Evolutionary conservation across 495 filamentous ascomycete species (phyloP), one percentile per base, ranked within the genome.

Genomic region (Aspergillus ostianus): DNA sequence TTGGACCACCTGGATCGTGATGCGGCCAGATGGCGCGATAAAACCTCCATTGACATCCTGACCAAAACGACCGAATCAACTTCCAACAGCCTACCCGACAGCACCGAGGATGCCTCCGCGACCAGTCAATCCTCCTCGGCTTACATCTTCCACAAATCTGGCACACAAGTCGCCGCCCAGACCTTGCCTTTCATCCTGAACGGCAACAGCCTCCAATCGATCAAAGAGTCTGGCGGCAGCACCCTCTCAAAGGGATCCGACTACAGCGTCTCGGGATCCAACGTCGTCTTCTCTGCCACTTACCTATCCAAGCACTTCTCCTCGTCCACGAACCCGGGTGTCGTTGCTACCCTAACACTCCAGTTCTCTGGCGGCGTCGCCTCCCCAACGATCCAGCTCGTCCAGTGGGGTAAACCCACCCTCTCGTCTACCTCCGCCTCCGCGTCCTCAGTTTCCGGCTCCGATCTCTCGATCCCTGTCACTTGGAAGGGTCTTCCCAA

Each of bases 91-190:
- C 74, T 87, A 1, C 72, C 83, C 2, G 78, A 82, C 47, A 83
- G 79, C 59, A 85, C 82, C 0, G 72, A 67, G 4, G 83, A 86
- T 58, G 61, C 66, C 13, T 64, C 64, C 15, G 77, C 77, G 0
- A 74, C 77, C 0, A 70, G 61, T 5, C 83, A 86, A 59, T 67
- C 32, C 8, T 78, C 75, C 13, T 80, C 80, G 10, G 79, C 85
- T 3, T 84, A 82, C 59, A 67, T 85, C 29, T 85, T 83, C 62
- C 80, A 85, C 61, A 77, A 80, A 61, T 73, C 73, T 6, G 79
- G 82, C n/a, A 73, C 71, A 23, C 51, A 66, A 0, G 73, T 85
- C 6, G 64, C 68, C 0, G 75, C 73, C 6, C 69, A 77, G 55
- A 74, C 62, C 13, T 64, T 83, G 8, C 71, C 77, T 0, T 81